phyloP scores from a whole-genome alignment of 805 yeast species.

The Candida nanaspora region DNA sequence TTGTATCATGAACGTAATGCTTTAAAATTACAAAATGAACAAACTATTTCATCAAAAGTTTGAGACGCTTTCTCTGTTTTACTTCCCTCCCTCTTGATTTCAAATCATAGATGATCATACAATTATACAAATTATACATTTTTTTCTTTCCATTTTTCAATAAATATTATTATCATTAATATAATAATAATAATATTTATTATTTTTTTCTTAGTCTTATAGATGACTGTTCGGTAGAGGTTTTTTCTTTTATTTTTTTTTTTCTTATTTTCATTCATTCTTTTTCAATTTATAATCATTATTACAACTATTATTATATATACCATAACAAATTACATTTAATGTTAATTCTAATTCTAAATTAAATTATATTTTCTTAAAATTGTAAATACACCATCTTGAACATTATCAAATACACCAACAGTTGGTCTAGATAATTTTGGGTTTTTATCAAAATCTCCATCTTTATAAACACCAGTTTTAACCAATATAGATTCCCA shows the following conservation, averaged over 20 bases:
- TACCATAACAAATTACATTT: too few relatives aligned
- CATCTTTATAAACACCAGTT: constrained; percentile 80
- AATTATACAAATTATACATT: too few relatives aligned
- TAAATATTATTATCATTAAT: too few relatives aligned
- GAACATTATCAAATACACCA: constrained; percentile 44
- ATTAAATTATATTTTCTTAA: constrained; percentile 12
- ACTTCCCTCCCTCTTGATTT: background rate
- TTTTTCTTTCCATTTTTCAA: too few relatives aligned
- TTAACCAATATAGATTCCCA: constrained; percentile 83
- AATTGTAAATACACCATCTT: constrained; percentile 32
- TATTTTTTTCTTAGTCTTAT: background rate
- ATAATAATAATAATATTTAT: too few relatives aligned
- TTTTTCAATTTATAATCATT: background rate
- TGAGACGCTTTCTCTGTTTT: constrained; percentile 16
- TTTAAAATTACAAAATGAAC: constrained; percentile 72
- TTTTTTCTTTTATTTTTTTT: background rate
- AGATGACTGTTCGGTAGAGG: background rate
- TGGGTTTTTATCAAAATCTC: constrained; percentile 27
- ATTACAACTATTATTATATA: background rate
- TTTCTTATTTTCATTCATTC: background rate
- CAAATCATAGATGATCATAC: too few relatives aligned
- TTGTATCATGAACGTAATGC: constrained; percentile 81
- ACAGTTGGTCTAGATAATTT: constrained; percentile 35
- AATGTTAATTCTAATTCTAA: too few relatives aligned
- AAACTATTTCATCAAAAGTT: constrained; percentile 71